Base-by-base conservation (phyloP, 495 filamentous ascomycete genomes). In the Mytilinidion resinicola region DNA sequence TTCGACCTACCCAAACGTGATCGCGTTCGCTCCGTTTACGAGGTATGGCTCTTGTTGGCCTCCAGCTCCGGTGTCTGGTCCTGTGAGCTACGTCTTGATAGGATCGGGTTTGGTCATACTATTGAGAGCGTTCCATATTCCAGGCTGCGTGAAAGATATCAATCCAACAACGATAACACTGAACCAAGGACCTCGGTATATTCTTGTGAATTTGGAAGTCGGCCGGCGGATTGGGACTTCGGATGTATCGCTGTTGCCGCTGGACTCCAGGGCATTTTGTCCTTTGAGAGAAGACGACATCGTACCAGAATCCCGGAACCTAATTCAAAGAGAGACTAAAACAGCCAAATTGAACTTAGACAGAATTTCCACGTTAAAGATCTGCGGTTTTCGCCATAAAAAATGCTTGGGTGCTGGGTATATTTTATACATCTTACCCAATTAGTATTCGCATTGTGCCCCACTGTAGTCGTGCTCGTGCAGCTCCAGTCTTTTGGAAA, bases 101-200 rank as follows among this genome's bases (percentile, higher is more conserved):
- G 34, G 12, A 4, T 30, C 8, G 14, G 12, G 48, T 33, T 12
- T 4, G 35, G 20, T 47, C 64, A 34, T 57, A 63, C 72, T 78
- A 58, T 79, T 82, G 47, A 83, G 64, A 1, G 81, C 81, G 47
- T 78, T 81, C 81, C 80, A 84, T 36, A 84, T 79, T 1, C 81
- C 81, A 0, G 80, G 80, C 52, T 82, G 77, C 9, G 78, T 78
- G 65, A 83, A 82, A 1, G 75, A 77, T 39, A 83, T 78, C 36
- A 78, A 56, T 11, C 80, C 81, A 15, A 82, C 74, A 5, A 82
- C 66, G 48, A 83, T 73, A 37, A 79, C 77, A 59, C 82, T 80
- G 67, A 78, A 80, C 1, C 82, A 66, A 25, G 78, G 77, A 41
- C 76, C 78, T 52, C 77, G 78, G 63, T 80, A 83, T 67, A 74